phyloP scores from a whole-genome alignment of 331 rosid species.

The Stylosanthes scabra region DNA sequence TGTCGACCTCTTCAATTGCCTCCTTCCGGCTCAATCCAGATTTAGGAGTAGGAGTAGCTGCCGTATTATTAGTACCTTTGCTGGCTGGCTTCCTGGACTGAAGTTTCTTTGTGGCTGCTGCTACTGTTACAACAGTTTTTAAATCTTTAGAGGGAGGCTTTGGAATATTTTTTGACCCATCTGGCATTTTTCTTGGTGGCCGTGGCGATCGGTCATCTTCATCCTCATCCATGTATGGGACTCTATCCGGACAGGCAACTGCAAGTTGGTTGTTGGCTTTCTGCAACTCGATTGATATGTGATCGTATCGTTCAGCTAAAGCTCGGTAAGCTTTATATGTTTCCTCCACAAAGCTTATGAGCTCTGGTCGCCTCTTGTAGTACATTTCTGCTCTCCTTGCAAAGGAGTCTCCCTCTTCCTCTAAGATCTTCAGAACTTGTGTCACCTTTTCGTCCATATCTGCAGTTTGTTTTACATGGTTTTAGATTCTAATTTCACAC shows the following conservation, averaged over 20 bases:
- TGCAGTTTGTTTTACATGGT: slow-evolving; percentile 48
- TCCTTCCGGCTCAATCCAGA: slow-evolving; percentile 81
- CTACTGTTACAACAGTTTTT: slow-evolving; percentile 50
- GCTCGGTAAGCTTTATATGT: slow-evolving; percentile 83
- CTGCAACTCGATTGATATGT: slow-evolving; percentile 93
- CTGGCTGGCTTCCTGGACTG: slow-evolving; percentile 44
- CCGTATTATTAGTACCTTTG: slow-evolving; percentile 32
- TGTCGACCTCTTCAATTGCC: slow-evolving; percentile 77
- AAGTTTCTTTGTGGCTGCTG: slow-evolving; percentile 54
- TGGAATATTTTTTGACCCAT: slow-evolving; percentile 58
- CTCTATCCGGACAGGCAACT: slow-evolving; percentile 88
- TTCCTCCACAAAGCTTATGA: slow-evolving; percentile 87
- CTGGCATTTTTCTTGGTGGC: slow-evolving; percentile 48
- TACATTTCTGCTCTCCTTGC: slow-evolving; percentile 99
- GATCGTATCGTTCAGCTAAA: slow-evolving; percentile 94
- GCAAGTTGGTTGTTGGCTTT: slow-evolving; percentile 97
- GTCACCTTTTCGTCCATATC: slow-evolving; percentile 94
- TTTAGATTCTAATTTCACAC: slow-evolving; percentile 28
- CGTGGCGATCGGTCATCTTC: slow-evolving; percentile 62
- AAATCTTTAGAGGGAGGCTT: slow-evolving; percentile 65
- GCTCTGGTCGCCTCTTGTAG: slow-evolving; percentile 92
- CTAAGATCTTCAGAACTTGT: slow-evolving; percentile 56
- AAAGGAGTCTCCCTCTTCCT: slow-evolving; percentile 97
- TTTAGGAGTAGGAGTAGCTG: slow-evolving; percentile 37
- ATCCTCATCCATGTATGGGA: slow-evolving; percentile 91